Conservation (phyloP, 2,329 filamentous ascomycete genomes). For the Penicillium aurantiogriseum region DNA sequence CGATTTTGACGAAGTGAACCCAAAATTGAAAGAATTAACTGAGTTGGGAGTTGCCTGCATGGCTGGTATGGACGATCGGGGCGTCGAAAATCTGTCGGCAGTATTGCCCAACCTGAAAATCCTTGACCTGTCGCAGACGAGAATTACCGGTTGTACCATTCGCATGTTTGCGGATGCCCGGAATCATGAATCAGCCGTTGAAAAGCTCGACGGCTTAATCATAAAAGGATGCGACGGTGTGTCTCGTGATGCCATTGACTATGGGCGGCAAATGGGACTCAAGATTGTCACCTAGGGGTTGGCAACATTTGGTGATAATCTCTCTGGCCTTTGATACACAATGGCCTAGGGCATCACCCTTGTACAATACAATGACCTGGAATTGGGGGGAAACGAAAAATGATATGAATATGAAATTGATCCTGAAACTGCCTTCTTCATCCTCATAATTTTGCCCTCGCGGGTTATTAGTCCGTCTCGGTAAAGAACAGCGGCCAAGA, state of each 20-base stretch:
- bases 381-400: not conserved
- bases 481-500: not conserved
- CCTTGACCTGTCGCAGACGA: slow-evolving; percentile 36
- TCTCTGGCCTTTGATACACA: not conserved
- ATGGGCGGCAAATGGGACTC: slow-evolving; percentile 32
- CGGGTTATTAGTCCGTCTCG: not conserved
- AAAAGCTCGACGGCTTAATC: slow-evolving; percentile 28
- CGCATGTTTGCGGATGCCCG: slow-evolving; percentile 33
- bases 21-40: slow-evolving; percentile 22
- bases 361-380: not conserved
- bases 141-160: slow-evolving; percentile 36
- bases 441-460: not conserved
- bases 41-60: slow-evolving; percentile 32
- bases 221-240: slow-evolving; percentile 31
- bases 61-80: slow-evolving; percentile 27
- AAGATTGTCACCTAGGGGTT: slow-evolving; percentile 23
- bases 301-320: not conserved
- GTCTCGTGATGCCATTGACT: slow-evolving; percentile 36
- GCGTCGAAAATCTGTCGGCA: slow-evolving; percentile 18
- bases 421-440: not conserved
- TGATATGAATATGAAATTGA: not conserved
- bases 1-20: not conserved
- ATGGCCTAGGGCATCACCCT: not conserved
- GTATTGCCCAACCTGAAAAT: slow-evolving; percentile 31
- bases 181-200: slow-evolving; percentile 1